Conservation (phyloP, 2,329 filamentous ascomycete species). For the Diaporthe ampelina region DNA sequence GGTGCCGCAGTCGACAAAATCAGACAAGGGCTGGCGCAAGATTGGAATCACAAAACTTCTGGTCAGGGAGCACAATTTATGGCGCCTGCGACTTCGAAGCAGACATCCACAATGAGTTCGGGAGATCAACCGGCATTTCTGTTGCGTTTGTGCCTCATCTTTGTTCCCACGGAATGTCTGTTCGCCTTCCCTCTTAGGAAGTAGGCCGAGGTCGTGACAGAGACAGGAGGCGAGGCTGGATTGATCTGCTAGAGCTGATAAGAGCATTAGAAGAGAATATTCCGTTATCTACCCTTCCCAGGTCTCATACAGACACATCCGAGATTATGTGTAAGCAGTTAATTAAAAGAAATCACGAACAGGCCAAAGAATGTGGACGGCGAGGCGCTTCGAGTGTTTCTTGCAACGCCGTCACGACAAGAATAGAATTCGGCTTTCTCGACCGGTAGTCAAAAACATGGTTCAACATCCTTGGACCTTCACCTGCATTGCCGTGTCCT, state of each 20-base stretch:
- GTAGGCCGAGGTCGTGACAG: neutral
- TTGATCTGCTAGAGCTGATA: too few relatives aligned
- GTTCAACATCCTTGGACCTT: neutral
- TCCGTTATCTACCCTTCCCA: too few relatives aligned
- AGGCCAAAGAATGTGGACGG: too few relatives aligned
- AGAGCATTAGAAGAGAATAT: too few relatives aligned
- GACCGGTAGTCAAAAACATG: neutral
- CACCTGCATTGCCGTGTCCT: constrained; percentile 17
- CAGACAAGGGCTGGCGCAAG: too few relatives aligned
- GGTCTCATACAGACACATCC: neutral
- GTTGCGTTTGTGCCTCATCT: neutral
- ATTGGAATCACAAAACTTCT: too few relatives aligned
- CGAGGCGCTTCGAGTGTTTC: neutral
- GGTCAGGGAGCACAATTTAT: accelerated
- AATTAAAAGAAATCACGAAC: neutral
- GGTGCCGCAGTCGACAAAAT: too few relatives aligned
- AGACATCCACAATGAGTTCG: neutral
- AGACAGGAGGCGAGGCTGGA: neutral
- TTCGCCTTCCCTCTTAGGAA: neutral
- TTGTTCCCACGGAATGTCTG: neutral
- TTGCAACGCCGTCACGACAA: neutral
- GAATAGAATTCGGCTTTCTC: neutral
- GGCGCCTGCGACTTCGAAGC: too few relatives aligned
- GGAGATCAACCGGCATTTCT: neutral
- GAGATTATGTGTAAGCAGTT: neutral